These are phyloP conservation scores for Sanghuangporus baumii DNA, from an alignment of 1,284 basidiomycete species.

Conservation along the genomic window DNA sequence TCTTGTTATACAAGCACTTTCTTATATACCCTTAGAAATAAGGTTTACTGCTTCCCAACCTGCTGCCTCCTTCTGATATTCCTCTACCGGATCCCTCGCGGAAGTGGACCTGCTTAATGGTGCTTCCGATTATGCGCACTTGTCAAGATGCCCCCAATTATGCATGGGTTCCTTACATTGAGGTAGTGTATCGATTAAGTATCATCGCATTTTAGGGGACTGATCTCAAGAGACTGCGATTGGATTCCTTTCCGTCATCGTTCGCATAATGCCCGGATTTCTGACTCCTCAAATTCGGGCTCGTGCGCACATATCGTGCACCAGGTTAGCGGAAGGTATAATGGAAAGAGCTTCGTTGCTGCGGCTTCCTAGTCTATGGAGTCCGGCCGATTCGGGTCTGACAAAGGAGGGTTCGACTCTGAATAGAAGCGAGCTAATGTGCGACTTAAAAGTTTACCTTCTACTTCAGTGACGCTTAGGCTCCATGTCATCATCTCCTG, in stretches of 20 bases:
- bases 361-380: not conserved
- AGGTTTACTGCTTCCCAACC: not conserved
- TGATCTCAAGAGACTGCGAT: not conserved
- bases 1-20: not conserved
- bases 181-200: not conserved
- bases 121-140: not conserved
- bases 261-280: not conserved
- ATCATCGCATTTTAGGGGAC: not conserved
- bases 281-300: not conserved
- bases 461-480: not conserved
- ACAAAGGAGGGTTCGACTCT: not conserved
- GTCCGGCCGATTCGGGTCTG: not conserved
- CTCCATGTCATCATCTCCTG: not conserved
- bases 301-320: not conserved
- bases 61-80: not conserved
- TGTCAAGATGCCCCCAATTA: not conserved
- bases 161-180: not conserved
- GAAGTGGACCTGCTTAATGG: not conserved
- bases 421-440: not conserved
- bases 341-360: not conserved
- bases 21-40: not conserved
- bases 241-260: not conserved
- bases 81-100: constrained; percentile 1
- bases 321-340: not conserved
- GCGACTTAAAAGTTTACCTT: not conserved